These are phyloP conservation scores for Trametes punicea DNA, from an alignment of 768 basidiomycete genomes.

Conservation along the genomic window DNA sequence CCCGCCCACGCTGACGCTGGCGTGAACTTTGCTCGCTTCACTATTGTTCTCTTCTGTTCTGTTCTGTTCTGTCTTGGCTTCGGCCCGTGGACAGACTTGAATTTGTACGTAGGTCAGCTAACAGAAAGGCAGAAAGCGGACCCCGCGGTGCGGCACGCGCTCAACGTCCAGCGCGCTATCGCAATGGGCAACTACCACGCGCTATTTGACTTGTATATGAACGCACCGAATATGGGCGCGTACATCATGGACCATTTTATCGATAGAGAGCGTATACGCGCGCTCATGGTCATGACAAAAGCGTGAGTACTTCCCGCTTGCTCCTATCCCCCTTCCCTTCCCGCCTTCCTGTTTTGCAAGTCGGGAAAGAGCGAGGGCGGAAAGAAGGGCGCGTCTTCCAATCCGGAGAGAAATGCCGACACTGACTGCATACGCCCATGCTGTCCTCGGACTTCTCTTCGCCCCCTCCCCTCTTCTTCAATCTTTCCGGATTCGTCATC, in stretches of 20 bases:
- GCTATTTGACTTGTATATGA: constrained; percentile 79
- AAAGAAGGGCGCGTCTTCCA: neutral
- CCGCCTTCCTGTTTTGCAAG: neutral
- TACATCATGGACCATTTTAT: constrained; percentile 99
- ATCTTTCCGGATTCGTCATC: neutral
- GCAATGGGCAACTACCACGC: constrained; percentile 93
- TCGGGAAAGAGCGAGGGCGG: neutral
- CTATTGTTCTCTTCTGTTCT: no score
- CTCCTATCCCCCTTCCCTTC: constrained; percentile 8
- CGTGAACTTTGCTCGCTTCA: neutral
- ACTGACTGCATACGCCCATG: constrained; percentile 1
- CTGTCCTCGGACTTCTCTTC: neutral
- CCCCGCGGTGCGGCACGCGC: constrained; percentile 80
- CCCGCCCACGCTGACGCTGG: neutral
- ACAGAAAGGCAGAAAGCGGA: constrained; percentile 86
- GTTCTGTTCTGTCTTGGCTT: constrained; percentile 6
- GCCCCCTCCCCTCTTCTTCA: neutral
- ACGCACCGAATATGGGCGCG: constrained; percentile 93
- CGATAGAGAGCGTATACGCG: constrained; percentile 82
- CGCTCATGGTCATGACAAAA: constrained; percentile 87
- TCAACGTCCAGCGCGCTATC: constrained; percentile 83
- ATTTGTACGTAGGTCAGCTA: constrained; percentile 96
- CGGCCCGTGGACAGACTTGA: constrained; percentile 65
- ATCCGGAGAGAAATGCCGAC: neutral
- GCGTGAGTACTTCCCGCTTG: constrained; percentile 56